Evolutionary conservation across 371 early-diverging fungal genomes (phyloP).

Genomic region (Synchytrium microbalum): DNA sequence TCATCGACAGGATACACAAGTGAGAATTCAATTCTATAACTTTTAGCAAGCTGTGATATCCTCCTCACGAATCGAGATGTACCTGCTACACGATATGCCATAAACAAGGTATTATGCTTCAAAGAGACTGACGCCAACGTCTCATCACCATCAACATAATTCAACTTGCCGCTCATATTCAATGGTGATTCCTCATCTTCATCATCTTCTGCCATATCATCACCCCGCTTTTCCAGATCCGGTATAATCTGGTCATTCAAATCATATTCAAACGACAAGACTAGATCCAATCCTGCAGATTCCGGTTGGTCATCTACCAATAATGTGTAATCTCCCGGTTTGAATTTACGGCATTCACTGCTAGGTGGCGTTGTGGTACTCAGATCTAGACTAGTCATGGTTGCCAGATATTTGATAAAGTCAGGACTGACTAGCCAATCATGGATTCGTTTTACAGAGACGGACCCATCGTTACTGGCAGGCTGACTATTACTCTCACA

Average conservation of each 20-base stretch:
- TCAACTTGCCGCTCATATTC: not conserved
- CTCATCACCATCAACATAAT: not conserved
- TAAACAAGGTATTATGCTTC: not conserved
- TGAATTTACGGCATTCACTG: not conserved
- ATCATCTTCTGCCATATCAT: not conserved
- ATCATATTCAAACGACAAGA: not conserved
- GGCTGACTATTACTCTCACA: no score
- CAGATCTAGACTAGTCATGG: not conserved
- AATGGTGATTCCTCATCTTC: not conserved
- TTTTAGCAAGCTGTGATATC: not conserved
- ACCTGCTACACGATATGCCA: not conserved
- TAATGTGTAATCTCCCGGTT: not conserved
- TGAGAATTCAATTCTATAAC: not conserved
- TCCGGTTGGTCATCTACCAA: not conserved
- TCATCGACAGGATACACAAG: not conserved
- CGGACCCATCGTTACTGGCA: not conserved
- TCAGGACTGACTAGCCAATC: not conserved
- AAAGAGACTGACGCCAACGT: not conserved
- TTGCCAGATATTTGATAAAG: not conserved
- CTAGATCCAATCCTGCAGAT: not conserved
- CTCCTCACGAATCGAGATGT: not conserved
- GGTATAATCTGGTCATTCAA: not conserved
- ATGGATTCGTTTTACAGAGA: not conserved
- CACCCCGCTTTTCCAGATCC: no score
- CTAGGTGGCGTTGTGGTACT: not conserved